These are phyloP conservation scores for Septoria petroselini DNA, from an alignment of 2,329 filamentous ascomycete genomes.

Conservation along the genomic window DNA sequence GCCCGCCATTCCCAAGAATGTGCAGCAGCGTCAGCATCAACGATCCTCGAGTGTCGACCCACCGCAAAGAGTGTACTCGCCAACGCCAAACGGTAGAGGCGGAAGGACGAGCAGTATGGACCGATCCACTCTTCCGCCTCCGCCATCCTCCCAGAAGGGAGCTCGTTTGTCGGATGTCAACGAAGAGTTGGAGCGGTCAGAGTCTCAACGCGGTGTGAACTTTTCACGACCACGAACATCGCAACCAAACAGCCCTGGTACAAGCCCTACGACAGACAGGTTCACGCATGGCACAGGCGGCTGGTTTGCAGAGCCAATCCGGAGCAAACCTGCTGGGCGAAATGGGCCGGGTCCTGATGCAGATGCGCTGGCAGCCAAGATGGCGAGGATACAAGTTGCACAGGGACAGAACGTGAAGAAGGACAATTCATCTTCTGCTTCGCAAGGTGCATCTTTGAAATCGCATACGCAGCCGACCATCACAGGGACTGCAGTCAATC, in stretches of 20 bases:
- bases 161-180: conserved; percentile 43
- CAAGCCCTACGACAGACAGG: conserved; percentile 24
- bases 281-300: conserved; percentile 39
- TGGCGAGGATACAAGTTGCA: conserved; percentile 24
- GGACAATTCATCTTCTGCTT: conserved; percentile 12
- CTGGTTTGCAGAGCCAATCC: conserved; percentile 62
- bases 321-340: conserved; percentile 10
- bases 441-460: conserved; percentile 19
- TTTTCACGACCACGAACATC: conserved; percentile 55
- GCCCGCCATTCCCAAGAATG: conserved; percentile 58
- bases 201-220: conserved; percentile 47
- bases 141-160: conserved; percentile 21
- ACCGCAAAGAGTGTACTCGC: conserved; percentile 48
- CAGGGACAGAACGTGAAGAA: conserved; percentile 25
- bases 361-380: conserved; percentile 22
- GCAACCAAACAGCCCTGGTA: conserved; percentile 34
- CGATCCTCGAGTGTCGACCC: conserved; percentile 52
- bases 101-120: conserved; percentile 36
- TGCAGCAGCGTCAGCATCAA: conserved; percentile 35
- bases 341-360: conserved; percentile 10
- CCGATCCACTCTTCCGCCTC: conserved; percentile 25
- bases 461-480: conserved; percentile 12
- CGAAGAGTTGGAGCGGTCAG: conserved; percentile 43
- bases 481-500: conserved; percentile 12
- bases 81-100: conserved; percentile 36